phyloP scores from a whole-genome alignment of 352 stramenopile genomes.

The Globisporangium takayamanum region DNA sequence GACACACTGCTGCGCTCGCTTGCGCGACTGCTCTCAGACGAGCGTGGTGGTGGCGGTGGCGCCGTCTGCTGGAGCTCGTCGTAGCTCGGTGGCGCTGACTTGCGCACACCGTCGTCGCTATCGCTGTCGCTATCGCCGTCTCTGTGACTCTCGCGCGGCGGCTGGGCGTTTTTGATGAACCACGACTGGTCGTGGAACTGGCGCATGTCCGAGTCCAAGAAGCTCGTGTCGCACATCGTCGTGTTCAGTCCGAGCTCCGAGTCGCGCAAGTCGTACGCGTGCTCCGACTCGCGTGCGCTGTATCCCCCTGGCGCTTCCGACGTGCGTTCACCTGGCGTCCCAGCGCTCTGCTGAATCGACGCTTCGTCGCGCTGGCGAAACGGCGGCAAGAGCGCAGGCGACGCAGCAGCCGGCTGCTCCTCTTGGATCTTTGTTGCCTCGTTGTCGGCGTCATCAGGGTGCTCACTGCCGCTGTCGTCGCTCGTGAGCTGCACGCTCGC shows the following conservation, averaged over 20 bases:
- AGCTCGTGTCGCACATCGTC: conserved; percentile 46
- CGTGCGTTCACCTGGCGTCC: conserved; percentile 3
- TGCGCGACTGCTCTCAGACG: neutral
- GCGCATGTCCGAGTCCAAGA: conserved; percentile 63
- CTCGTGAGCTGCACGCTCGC: too few relatives aligned
- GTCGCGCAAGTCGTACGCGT: conserved; percentile 29
- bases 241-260: conserved; percentile 44
- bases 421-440: too few relatives aligned
- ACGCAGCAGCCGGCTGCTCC: conserved; percentile 3
- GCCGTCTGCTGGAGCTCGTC: neutral
- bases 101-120: neutral
- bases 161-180: conserved; percentile 20
- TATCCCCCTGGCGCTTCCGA: neutral
- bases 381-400: conserved; percentile 19
- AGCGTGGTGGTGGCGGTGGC: neutral
- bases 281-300: conserved; percentile 1
- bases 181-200: conserved; percentile 62
- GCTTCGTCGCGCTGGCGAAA: conserved; percentile 1
- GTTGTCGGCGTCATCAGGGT: neutral
- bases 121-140: neutral
- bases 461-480: neutral
- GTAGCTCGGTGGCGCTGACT: neutral
- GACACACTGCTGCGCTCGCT: neutral
- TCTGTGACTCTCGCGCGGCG: neutral
- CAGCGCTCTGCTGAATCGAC: neutral